Conservation (phyloP, 352 stramenopile species). For the Globisporangium recalcitrans region DNA sequence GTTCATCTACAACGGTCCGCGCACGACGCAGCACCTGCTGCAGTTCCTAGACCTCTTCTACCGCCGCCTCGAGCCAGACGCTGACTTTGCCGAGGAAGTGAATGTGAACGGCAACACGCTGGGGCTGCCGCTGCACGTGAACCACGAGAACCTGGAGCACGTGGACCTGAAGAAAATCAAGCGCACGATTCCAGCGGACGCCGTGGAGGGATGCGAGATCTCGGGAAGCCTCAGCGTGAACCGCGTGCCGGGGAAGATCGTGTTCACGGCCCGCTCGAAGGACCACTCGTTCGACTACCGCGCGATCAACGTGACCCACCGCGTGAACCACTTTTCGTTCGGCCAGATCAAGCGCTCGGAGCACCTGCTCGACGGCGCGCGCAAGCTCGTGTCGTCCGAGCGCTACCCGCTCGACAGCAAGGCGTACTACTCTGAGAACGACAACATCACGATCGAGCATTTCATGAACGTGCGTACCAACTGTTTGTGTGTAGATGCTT, state of each 20-base stretch:
- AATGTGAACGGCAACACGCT: slow-evolving; percentile 48
- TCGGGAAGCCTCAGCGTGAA: slow-evolving; percentile 77
- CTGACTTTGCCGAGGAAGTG: slow-evolving; percentile 78
- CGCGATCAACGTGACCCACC: slow-evolving; percentile 58
- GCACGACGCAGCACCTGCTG: slow-evolving; percentile 63
- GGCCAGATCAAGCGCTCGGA: slow-evolving; percentile 67
- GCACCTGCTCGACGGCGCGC: slow-evolving; percentile 44
- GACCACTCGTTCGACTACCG: slow-evolving; percentile 66
- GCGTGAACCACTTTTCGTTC: slow-evolving; percentile 84
- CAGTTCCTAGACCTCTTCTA: slow-evolving; percentile 85
- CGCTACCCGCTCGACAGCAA: slow-evolving; percentile 60
- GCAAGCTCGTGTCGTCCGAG: slow-evolving; percentile 45
- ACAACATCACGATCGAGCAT: slow-evolving; percentile 78
- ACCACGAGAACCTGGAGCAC: slow-evolving; percentile 43
- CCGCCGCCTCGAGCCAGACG: slow-evolving; percentile 68
- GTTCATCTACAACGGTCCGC: slow-evolving; percentile 81
- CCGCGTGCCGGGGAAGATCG: slow-evolving; percentile 63
- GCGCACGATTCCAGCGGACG: slow-evolving; percentile 23
- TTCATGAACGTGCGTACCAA: slow-evolving; percentile 76
- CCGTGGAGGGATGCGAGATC: slow-evolving; percentile 70
- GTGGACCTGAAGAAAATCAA: slow-evolving; percentile 50
- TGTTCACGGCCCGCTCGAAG: slow-evolving; percentile 59
- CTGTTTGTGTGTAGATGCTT: not conserved
- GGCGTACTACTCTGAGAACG: slow-evolving; percentile 42
- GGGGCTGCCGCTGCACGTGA: slow-evolving; percentile 47